phyloP scores from a whole-genome alignment of 2,329 filamentous ascomycete genomes.

The Fusarium tuaranense region DNA sequence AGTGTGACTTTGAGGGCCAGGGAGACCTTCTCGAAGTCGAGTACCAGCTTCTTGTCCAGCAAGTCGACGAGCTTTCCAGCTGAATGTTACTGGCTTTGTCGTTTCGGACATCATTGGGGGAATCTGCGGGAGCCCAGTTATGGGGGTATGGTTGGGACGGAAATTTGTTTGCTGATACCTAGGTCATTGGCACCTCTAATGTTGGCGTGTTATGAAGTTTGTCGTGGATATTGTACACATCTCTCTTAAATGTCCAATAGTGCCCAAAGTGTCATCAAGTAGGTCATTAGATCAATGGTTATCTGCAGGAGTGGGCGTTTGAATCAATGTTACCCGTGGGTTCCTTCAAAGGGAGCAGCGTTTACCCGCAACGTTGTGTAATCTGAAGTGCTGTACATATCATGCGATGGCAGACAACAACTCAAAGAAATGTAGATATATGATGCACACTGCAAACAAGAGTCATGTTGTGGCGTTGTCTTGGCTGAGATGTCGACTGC shows the following conservation, averaged over 20 bases:
- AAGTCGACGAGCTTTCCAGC: not conserved
- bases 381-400: not conserved
- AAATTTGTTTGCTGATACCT: not conserved
- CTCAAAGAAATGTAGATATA: not conserved
- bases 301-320: not conserved
- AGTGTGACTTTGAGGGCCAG: not conserved
- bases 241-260: not conserved
- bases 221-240: not conserved
- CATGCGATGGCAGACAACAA: not conserved
- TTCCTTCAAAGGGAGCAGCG: not conserved
- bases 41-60: not conserved
- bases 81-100: not conserved
- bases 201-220: not conserved
- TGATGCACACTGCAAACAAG: not conserved
- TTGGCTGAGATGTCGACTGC: not conserved
- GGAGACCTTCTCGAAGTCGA: not conserved
- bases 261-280: not conserved
- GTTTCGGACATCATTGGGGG: not conserved
- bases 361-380: not conserved
- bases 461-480: not conserved
- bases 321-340: not conserved
- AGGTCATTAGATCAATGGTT: not conserved
- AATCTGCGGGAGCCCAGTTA: not conserved
- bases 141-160: not conserved
- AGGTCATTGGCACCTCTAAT: not conserved